A percentile compares a stretch with the other conserved stretches of the same genome.
These are phyloP conservation scores for Pseudogymnoascus sp. DNA, from an alignment of 2,329 filamentous ascomycete genomes.

Conservation along the genomic window DNA sequence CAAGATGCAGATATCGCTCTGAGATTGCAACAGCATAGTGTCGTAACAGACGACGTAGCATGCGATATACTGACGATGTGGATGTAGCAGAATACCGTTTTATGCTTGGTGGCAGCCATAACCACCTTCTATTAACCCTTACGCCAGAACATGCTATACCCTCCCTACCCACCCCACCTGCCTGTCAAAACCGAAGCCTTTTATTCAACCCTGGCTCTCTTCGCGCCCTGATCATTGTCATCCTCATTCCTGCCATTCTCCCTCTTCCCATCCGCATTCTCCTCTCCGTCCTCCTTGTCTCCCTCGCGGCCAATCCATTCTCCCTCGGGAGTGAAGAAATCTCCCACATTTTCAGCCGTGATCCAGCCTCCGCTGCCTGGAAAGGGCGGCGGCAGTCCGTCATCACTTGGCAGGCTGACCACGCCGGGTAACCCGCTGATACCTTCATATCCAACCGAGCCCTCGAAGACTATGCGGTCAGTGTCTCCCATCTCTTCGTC, in stretches of 20 bases:
- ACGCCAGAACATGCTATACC: neutral
- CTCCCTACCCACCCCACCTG: neutral
- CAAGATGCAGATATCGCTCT: too few species aligned
- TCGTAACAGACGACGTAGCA: too few species aligned
- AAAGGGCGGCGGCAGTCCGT: constrained; percentile 55
- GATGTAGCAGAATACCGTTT: neutral
- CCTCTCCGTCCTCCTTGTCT: constrained; percentile 28
- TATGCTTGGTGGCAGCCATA: neutral
- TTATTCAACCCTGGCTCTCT: constrained; percentile 22
- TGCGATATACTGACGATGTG: too few species aligned
- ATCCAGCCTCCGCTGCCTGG: constrained; percentile 77
- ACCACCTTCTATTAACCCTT: neutral
- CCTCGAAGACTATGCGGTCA: constrained; percentile 50
- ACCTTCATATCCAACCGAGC: constrained; percentile 39
- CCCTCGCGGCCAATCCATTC: constrained; percentile 55
- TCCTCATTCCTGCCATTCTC: constrained; percentile 46
- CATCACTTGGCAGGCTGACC: constrained; percentile 38
- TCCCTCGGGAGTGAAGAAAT: constrained; percentile 74
- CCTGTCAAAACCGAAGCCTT: neutral
- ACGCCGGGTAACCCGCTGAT: constrained; percentile 51
- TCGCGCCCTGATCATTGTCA: constrained; percentile 33
- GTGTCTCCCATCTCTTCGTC: constrained; percentile 35
- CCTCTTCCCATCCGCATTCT: constrained; percentile 32
- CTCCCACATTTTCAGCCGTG: constrained; percentile 80
- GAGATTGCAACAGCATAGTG: too few species aligned